phyloP scores from a whole-genome alignment of 1,139 yeast species.

The Taphrina communis region DNA sequence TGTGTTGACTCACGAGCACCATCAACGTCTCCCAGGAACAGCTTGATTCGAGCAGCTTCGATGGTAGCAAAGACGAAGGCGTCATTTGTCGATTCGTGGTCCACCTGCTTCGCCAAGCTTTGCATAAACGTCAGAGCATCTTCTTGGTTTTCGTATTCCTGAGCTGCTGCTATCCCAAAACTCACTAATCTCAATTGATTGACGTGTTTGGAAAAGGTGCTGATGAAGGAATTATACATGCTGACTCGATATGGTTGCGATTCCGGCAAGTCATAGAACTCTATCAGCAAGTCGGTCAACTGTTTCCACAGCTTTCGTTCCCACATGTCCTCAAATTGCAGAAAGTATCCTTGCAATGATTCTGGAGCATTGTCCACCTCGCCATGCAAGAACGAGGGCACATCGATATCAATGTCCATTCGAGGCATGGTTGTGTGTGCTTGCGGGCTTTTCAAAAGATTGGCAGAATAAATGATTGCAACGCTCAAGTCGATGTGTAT shows the following conservation, averaged over 20 bases:
- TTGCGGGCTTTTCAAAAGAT: too few relatives aligned
- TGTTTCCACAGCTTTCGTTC: constrained; percentile 54
- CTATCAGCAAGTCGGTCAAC: constrained; percentile 71
- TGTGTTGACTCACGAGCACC: constrained; percentile 76
- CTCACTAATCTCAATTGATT: constrained; percentile 80
- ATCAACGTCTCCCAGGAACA: constrained; percentile 63
- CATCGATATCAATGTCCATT: constrained; percentile 53
- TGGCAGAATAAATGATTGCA: too few relatives aligned
- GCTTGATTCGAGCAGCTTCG: constrained; percentile 75
- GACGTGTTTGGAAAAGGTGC: constrained; percentile 69
- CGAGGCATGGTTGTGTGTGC: constrained; percentile 26
- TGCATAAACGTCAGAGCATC: constrained; percentile 66
- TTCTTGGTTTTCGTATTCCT: constrained; percentile 55
- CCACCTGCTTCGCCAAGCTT: constrained; percentile 60
- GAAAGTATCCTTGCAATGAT: constrained; percentile 66
- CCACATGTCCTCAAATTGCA: constrained; percentile 81
- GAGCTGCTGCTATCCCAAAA: constrained; percentile 68
- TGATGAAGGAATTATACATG: constrained; percentile 73
- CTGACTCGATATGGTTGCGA: constrained; percentile 65
- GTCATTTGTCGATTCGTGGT: constrained; percentile 56
- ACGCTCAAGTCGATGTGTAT: too few relatives aligned
- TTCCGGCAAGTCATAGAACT: constrained; percentile 62
- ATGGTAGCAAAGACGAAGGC: constrained; percentile 70
- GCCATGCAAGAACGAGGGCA: constrained; percentile 68
- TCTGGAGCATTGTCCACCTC: constrained; percentile 72